Evolutionary conservation across 768 basidiomycete genomes (phyloP), one percentile per base, ranked within the genome.

Genomic region (Macrolepiota albuminosa): DNA sequence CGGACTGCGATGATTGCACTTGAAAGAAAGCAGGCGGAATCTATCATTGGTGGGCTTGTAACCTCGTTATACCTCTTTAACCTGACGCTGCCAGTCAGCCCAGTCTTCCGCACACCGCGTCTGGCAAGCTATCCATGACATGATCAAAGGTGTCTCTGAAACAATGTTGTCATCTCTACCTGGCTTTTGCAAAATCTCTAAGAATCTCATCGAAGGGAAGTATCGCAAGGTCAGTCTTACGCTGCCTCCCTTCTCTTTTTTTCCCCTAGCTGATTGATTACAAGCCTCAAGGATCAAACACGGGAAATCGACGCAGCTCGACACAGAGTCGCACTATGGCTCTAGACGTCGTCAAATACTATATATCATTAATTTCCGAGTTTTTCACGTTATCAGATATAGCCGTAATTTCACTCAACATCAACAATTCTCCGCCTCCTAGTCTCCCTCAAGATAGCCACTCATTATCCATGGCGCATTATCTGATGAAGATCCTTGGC

Each of bases 161-260:
- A 84, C 84, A 43, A 81, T 98, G 71, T 72, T 95, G 13, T 78
- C 87, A n/a, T 83, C 89, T 1, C 81, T 99, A 26, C 95, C 96
- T 14, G 92, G 84, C 66, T 98, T 98, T 74, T 96, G 94, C 93
- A 89, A 87, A 69, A 91, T 99, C 51, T 88, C 91, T 2, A 91
- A 85, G 71, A 86, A 84, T 26, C 96, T 95, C 68, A 86, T 95
- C 75, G 95, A 97, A 46, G 96, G 97, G 5, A 94, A 91, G 71
- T 95, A 91, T 70, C 89, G 86, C 71, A 93, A 88, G 82, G 95
- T 95, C 57, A 75, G 50, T 8, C 3, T 36, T 11, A 36, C 21
- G 24, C 33, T 34, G 24, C 11, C 2, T 33, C 21, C 34, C 6
- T 49, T 46, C 21, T 39, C 34, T 26, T 31, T 37, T 39, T 26